phyloP scores from a whole-genome alignment of 495 filamentous ascomycete genomes.

The Talaromyces borbonicus region DNA sequence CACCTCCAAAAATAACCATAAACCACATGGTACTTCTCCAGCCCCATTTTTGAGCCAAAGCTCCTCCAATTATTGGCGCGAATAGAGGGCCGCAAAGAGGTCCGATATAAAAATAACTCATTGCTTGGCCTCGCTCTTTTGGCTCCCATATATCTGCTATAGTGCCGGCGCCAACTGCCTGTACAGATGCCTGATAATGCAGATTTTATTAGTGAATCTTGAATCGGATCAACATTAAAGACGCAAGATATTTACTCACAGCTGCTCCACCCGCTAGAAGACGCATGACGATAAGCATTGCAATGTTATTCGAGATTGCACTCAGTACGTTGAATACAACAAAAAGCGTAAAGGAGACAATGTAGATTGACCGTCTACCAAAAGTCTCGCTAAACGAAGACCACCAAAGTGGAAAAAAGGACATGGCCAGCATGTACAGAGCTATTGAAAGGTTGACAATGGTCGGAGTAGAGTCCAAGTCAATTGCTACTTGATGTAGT shows the following conservation, averaged over 20 bases:
- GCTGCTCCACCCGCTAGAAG: constrained; percentile 73
- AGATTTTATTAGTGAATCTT: no score
- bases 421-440: constrained; percentile 84
- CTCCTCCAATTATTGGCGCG: constrained; percentile 80
- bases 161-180: constrained; percentile 87
- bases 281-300: constrained; percentile 81
- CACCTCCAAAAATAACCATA: constrained; percentile 62
- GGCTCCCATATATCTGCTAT: constrained; percentile 89
- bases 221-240: no score
- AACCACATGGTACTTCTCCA: constrained; percentile 92
- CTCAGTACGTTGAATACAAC: constrained; percentile 65
- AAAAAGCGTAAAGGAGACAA: constrained; percentile 73
- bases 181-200: constrained; percentile 74
- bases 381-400: constrained; percentile 78
- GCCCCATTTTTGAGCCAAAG: constrained; percentile 55
- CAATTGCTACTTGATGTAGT: constrained; percentile 54
- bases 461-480: constrained; percentile 56
- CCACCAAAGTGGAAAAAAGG: constrained; percentile 92
- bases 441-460: constrained; percentile 77
- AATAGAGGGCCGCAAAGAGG: constrained; percentile 80
- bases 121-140: constrained; percentile 71
- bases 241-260: background rate
- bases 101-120: constrained; percentile 88
- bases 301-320: constrained; percentile 65
- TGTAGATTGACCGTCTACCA: constrained; percentile 77